Evolutionary conservation across 768 basidiomycete species (phyloP).

Genomic region (Clavulina sp.): DNA sequence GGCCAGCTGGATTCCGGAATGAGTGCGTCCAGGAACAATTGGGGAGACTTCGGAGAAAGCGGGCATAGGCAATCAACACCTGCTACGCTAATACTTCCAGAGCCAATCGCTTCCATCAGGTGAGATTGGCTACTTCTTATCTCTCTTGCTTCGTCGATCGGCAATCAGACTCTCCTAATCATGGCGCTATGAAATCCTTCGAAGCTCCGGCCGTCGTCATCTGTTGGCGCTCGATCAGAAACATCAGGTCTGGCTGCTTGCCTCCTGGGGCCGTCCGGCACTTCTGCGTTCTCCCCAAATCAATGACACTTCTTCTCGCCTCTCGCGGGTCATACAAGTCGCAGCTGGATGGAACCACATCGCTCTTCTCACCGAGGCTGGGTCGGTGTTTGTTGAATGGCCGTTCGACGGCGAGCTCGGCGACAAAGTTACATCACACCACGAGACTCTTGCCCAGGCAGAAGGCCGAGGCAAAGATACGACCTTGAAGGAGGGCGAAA

Average conservation of each 20-base stretch:
- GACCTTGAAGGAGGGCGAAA: slow-evolving; percentile 5
- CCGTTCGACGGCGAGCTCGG: slow-evolving; percentile 33
- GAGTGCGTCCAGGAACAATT: slow-evolving; percentile 20
- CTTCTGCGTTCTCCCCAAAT: slow-evolving; percentile 24
- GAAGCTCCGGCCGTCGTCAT: slow-evolving; percentile 65
- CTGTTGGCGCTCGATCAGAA: slow-evolving; percentile 43
- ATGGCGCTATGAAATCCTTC: not conserved
- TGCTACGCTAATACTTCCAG: slow-evolving; percentile 39
- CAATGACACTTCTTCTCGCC: slow-evolving; percentile 1
- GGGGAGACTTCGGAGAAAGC: slow-evolving; percentile 37
- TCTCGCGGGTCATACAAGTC: slow-evolving; percentile 25
- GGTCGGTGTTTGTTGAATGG: slow-evolving; percentile 63
- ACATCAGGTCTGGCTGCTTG: slow-evolving; percentile 53
- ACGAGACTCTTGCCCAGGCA: slow-evolving; percentile 19
- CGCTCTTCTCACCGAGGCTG: slow-evolving; percentile 51
- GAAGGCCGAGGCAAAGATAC: slow-evolving; percentile 2
- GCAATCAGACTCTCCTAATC: not conserved
- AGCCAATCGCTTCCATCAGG: slow-evolving; percentile 48
- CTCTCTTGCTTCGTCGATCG: too few species aligned
- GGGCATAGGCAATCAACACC: slow-evolving; percentile 36
- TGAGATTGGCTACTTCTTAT: slow-evolving; percentile 16
- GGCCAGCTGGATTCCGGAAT: not conserved
- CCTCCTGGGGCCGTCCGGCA: slow-evolving; percentile 66
- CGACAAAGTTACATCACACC: slow-evolving; percentile 29
- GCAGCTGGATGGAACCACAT: slow-evolving; percentile 73